phyloP scores from a whole-genome alignment of 805 yeast genomes.

The Metschnikowia henanensis region DNA sequence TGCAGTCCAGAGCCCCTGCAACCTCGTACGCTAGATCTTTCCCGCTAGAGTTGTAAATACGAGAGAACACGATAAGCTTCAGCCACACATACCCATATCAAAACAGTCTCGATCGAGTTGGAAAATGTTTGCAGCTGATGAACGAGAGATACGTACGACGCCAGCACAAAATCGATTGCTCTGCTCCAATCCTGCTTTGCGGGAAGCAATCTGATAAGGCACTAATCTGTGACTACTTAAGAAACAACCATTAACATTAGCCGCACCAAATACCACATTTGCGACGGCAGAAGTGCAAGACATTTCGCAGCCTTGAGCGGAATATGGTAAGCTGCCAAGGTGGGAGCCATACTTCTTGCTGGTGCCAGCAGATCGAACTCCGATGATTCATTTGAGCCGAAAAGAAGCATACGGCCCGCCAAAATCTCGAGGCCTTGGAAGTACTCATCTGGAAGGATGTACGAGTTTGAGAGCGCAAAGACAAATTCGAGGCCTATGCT shows the following conservation, averaged over 20 bases:
- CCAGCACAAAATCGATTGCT: constrained; percentile 49
- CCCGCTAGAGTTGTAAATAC: too few relatives aligned
- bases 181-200: constrained; percentile 50
- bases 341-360: constrained; percentile 70
- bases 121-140: constrained; percentile 88
- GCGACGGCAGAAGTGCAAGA: constrained; percentile 44
- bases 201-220: constrained; percentile 47
- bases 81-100: too few relatives aligned
- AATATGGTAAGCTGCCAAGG: constrained; percentile 72
- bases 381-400: constrained; percentile 67
- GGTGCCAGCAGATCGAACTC: constrained; percentile 63
- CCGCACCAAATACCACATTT: constrained; percentile 54
- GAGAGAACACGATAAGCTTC: too few relatives aligned
- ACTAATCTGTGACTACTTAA: constrained; percentile 40
- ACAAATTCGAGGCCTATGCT: constrained; percentile 50
- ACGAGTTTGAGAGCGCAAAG: constrained; percentile 69
- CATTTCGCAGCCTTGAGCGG: constrained; percentile 38
- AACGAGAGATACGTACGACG: constrained; percentile 70
- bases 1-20: too few relatives aligned
- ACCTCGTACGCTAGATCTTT: too few relatives aligned
- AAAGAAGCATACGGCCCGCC: constrained; percentile 45
- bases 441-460: constrained; percentile 98
- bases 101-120: constrained; percentile 74
- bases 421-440: constrained; percentile 86
- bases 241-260: constrained; percentile 43